These are phyloP conservation scores for Yamadazyma atmosphaerica DNA, from an alignment of 1,139 yeast genomes.

Conservation along the genomic window DNA sequence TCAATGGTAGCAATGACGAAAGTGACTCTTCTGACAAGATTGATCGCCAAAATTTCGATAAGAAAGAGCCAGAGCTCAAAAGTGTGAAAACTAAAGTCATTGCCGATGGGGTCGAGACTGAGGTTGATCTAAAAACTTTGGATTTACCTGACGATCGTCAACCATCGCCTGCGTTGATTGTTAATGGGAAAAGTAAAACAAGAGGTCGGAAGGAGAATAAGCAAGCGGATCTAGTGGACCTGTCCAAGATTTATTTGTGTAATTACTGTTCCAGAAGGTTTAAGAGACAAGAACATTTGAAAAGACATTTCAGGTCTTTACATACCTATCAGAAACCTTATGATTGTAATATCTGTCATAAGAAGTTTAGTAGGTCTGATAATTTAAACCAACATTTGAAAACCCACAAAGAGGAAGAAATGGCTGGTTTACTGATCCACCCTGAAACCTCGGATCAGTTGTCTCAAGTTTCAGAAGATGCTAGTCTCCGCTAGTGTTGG, in stretches of 20 bases:
- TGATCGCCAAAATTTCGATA: conserved; percentile 1
- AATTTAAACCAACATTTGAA: conserved; percentile 75
- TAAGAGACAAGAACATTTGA: conserved; percentile 77
- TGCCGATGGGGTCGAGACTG: conserved; percentile 38
- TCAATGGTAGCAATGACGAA: background rate
- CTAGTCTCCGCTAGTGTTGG: too few relatives aligned
- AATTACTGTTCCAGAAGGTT: conserved; percentile 61
- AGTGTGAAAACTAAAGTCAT: conserved; percentile 23
- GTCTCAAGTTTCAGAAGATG: conserved; percentile 5
- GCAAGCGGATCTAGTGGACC: conserved; percentile 46
- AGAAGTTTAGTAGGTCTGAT: conserved; percentile 74
- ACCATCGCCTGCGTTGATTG: conserved; percentile 35
- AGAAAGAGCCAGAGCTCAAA: conserved; percentile 22
- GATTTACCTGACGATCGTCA: conserved; percentile 45
- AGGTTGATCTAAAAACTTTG: conserved; percentile 40
- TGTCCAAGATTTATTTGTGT: conserved; percentile 42
- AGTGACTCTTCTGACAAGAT: background rate
- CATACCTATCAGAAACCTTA: conserved; percentile 78
- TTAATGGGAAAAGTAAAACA: conserved; percentile 36
- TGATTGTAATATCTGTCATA: conserved; percentile 67
- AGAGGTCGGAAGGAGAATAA: conserved; percentile 50
- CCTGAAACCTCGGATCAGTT: conserved; percentile 3
- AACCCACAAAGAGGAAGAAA: conserved; percentile 54
- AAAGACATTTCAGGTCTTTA: conserved; percentile 72
- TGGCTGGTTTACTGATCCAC: conserved; percentile 8